phyloP scores from a whole-genome alignment of 257 asterid species.

The Schizonepeta tenuifolia region DNA sequence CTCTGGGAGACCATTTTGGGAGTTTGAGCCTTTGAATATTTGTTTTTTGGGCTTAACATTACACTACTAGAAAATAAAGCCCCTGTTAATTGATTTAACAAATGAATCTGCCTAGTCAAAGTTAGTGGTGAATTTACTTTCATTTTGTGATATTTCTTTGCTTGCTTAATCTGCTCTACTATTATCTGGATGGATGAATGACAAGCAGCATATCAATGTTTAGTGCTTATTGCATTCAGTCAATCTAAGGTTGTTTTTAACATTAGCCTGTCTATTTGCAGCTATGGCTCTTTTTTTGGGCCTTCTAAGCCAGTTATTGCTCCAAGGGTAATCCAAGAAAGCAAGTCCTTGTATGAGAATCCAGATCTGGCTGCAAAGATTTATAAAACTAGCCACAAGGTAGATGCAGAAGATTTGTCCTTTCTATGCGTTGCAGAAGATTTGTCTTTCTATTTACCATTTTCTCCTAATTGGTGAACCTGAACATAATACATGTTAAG shows the following conservation, averaged over 20 bases:
- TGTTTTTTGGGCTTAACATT: neutral
- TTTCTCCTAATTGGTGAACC: neutral
- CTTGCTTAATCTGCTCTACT: neutral
- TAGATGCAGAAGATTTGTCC: conserved; percentile 36
- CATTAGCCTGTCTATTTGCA: conserved; percentile 39
- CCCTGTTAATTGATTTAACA: neutral
- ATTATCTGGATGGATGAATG: neutral
- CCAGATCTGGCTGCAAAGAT: conserved; percentile 76
- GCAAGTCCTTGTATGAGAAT: conserved; percentile 87
- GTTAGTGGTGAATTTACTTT: neutral
- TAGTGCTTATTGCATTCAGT: neutral
- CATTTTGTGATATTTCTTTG: conserved; percentile 4
- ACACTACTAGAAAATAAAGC: neutral
- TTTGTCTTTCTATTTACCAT: neutral
- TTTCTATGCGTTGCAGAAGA: neutral
- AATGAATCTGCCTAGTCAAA: neutral
- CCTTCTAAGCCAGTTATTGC: conserved; percentile 95
- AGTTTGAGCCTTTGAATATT: neutral
- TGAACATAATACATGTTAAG: neutral
- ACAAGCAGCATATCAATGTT: neutral
- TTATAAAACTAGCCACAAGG: conserved; percentile 44
- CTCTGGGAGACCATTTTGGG: neutral
- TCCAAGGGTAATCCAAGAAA: conserved; percentile 93
- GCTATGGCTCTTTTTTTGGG: conserved; percentile 97
- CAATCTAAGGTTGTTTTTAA: conserved; percentile 17